Evolutionary conservation across 139 green algal genomes (phyloP).

Genomic region (Chlamydomonas eustigma): DNA sequence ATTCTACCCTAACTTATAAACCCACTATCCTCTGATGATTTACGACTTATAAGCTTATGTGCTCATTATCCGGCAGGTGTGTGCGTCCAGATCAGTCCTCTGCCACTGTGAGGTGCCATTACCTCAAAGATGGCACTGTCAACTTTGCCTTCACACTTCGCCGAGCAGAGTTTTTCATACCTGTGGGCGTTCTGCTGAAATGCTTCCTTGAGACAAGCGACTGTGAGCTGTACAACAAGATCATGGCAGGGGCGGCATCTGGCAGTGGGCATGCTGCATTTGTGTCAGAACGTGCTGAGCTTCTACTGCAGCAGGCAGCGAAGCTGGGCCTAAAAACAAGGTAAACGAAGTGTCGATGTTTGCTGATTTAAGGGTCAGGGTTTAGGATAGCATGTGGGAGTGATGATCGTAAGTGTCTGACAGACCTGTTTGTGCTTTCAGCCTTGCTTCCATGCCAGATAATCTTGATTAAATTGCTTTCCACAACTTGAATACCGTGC

Average conservation of each 20-base stretch:
- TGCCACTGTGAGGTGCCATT: slow-evolving; percentile 82
- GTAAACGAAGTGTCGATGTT: not conserved
- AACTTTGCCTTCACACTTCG: slow-evolving; percentile 77
- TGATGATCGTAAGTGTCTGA: too few relatives aligned
- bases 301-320: slow-evolving; percentile 57
- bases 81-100: slow-evolving; percentile 78
- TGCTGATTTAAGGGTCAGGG: too few relatives aligned
- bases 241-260: slow-evolving; percentile 43
- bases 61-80: too few relatives aligned
- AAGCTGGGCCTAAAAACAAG: slow-evolving; percentile 6
- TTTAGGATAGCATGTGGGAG: too few relatives aligned
- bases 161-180: slow-evolving; percentile 89
- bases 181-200: slow-evolving; percentile 87
- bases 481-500: too few relatives aligned
- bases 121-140: slow-evolving; percentile 77
- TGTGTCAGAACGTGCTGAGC: slow-evolving; percentile 71
- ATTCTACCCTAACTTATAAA: too few relatives aligned
- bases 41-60: too few relatives aligned
- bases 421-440: too few relatives aligned
- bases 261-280: slow-evolving; percentile 55
- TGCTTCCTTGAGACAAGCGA: slow-evolving; percentile 81
- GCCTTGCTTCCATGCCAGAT: too few relatives aligned
- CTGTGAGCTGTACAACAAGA: slow-evolving; percentile 80
- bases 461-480: too few relatives aligned
- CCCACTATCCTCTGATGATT: too few relatives aligned